A percentile compares a stretch with the other conserved stretches of the same genome.
Evolutionary conservation across 192 early-diverging fungal species (phyloP).

Genomic region (Mortierella antarctica): DNA sequence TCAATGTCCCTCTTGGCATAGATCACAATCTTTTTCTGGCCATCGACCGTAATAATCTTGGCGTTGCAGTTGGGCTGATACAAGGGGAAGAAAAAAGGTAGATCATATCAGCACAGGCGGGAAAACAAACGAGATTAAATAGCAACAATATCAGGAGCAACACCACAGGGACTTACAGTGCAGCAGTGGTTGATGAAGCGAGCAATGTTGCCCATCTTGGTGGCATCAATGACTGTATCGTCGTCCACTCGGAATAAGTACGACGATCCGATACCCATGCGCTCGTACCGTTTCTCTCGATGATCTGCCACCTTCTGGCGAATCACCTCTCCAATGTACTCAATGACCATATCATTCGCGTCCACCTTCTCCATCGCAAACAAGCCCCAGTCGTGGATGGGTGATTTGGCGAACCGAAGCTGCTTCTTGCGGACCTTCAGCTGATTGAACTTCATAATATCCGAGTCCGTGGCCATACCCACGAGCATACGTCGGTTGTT

Average conservation of each 20-base stretch:
- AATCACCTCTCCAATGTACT: conserved; percentile 98
- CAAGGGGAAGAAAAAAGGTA: conserved; percentile 7
- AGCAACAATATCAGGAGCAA: background rate
- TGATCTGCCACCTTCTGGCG: conserved; percentile 94
- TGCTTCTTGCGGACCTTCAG: conserved; percentile 92
- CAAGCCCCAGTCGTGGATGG: conserved; percentile 98
- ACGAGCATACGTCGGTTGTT: conserved; percentile 69
- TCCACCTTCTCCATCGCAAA: conserved; percentile 96
- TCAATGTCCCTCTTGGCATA: conserved; percentile 96
- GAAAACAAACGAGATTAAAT: conserved; percentile 6
- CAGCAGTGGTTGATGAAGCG: conserved; percentile 99
- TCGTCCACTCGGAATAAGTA: conserved; percentile 98
- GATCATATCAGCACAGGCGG: background rate
- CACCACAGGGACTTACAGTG: conserved; percentile 67
- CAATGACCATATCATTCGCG: conserved; percentile 95
- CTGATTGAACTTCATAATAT: conserved; percentile 92
- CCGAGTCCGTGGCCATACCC: conserved; percentile 71
- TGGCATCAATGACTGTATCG: conserved; percentile 97
- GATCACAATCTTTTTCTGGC: conserved; percentile 96
- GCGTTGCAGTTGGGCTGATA: conserved; percentile 97
- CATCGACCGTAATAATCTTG: conserved; percentile 91
- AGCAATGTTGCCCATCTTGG: conserved; percentile 96
- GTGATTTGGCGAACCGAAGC: conserved; percentile 90
- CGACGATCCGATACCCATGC: conserved; percentile 91
- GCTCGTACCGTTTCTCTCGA: conserved; percentile 94